phyloP scores from a whole-genome alignment of 2,329 filamentous ascomycete genomes.

The Epichloe bromicola region DNA sequence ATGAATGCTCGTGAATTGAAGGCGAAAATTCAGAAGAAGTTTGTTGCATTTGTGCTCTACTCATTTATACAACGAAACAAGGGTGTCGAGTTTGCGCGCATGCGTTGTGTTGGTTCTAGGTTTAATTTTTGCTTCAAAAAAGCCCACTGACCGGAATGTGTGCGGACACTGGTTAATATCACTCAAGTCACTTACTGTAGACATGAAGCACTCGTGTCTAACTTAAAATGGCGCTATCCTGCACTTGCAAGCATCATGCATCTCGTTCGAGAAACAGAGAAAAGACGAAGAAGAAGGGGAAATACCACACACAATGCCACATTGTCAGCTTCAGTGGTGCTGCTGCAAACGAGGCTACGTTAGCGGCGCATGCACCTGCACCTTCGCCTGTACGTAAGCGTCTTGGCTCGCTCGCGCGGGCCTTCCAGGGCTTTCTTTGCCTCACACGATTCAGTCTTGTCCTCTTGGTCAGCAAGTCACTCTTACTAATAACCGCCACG shows the following conservation, averaged over 20 bases:
- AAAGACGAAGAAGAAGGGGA: no score
- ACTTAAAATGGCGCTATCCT: no score
- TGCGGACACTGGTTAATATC: no score
- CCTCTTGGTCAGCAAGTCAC: conserved; percentile 1
- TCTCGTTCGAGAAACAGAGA: no score
- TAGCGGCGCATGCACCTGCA: not conserved
- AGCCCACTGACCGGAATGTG: not conserved
- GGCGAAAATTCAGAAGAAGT: conserved; percentile 6
- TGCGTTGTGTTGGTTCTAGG: not conserved
- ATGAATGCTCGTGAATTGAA: not conserved
- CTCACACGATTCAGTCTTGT: not conserved
- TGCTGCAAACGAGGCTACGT: not conserved
- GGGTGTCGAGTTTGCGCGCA: not conserved
- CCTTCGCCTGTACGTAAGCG: conserved; percentile 4
- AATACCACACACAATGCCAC: not conserved
- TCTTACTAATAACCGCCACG: not conserved
- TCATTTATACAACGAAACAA: not conserved
- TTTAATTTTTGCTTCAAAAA: not conserved
- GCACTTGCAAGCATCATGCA: no score
- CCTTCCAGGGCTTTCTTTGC: conserved; percentile 6
- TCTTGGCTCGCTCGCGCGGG: not conserved
- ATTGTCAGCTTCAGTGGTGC: not conserved
- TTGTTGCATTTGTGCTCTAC: not conserved
- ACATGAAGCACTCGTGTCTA: no score
- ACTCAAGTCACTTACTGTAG: no score